Conservation (phyloP, 139 green algal species). For the Chlorella sp. region DNA sequence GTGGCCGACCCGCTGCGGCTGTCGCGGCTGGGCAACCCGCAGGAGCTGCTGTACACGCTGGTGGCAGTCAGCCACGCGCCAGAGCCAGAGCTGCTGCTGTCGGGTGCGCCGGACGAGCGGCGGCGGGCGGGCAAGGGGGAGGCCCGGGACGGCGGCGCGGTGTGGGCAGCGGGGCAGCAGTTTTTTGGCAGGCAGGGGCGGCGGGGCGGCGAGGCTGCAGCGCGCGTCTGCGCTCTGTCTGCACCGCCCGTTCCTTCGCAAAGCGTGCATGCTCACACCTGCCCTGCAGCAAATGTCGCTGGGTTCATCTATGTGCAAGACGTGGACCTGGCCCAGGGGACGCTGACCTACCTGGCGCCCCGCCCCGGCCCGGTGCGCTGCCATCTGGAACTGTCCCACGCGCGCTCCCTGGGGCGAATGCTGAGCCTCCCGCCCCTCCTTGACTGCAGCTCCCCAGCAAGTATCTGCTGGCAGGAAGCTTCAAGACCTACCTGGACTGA, state of each 20-base stretch:
- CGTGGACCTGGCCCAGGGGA: conserved; percentile 68
- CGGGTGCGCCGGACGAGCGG: too few relatives aligned
- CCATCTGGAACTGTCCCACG: conserved; percentile 76
- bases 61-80: conserved; percentile 86
- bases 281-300: conserved; percentile 75
- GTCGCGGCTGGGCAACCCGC: conserved; percentile 20
- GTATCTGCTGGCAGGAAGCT: conserved; percentile 74
- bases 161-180: too few relatives aligned
- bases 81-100: conserved; percentile 49
- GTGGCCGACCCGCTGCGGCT: conserved; percentile 47
- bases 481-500: conserved; percentile 79
- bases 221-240: too few relatives aligned
- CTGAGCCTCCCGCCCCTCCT: too few relatives aligned
- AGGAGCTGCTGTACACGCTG: conserved; percentile 77
- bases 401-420: conserved; percentile 65
- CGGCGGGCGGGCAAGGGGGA: too few relatives aligned
- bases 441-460: conserved; percentile 77
- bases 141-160: too few relatives aligned
- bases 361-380: conserved; percentile 72
- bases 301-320: conserved; percentile 86
- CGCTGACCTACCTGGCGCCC: conserved; percentile 77
- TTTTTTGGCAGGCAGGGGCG: too few relatives aligned
- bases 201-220: too few relatives aligned
- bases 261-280: not conserved
- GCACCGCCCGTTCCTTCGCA: too few relatives aligned